Evolutionary conservation across 2,329 filamentous ascomycete genomes (phyloP).

Genomic region (Hymenotorrendiella dingleyae): DNA sequence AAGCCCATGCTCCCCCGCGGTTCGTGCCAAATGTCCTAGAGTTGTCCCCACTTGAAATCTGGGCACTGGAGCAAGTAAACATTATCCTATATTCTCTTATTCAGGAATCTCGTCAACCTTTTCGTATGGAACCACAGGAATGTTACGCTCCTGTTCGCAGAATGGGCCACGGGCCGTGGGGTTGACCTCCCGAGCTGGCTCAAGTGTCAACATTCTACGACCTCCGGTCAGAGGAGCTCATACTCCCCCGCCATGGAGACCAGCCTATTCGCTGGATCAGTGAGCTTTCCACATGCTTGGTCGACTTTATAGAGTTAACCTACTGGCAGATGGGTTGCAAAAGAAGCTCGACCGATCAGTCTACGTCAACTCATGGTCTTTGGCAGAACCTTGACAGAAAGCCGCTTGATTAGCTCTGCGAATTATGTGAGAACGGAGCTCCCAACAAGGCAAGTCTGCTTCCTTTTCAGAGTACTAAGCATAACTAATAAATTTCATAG

Average conservation of each 20-base stretch:
- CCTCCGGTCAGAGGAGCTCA: conserved; percentile 14
- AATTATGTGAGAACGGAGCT: conserved; percentile 97
- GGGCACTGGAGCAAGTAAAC: too few species aligned
- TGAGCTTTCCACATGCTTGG: conserved; percentile 33
- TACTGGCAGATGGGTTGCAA: conserved; percentile 73
- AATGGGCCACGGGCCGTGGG: conserved; percentile 26
- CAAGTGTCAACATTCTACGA: conserved; percentile 6
- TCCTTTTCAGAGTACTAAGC: too few species aligned
- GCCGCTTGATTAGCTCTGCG: conserved; percentile 83
- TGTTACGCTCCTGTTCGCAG: conserved; percentile 31
- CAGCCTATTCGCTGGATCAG: conserved; percentile 60
- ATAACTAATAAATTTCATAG: conserved; percentile 38
- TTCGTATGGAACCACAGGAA: conserved; percentile 30
- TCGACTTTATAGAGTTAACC: conserved; percentile 6
- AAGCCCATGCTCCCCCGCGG: too few species aligned
- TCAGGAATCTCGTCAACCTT: conserved; percentile 3
- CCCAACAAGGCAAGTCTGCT: conserved; percentile 76
- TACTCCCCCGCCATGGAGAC: conserved; percentile 48
- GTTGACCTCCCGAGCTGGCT: conserved; percentile 22
- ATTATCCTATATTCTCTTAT: too few species aligned
- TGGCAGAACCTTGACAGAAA: conserved; percentile 85
- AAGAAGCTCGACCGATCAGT: conserved; percentile 91
- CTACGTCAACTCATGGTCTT: conserved; percentile 96
- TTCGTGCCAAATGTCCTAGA: too few species aligned
- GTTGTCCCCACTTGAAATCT: too few species aligned